Evolutionary conservation across 2,329 filamentous ascomycete genomes (phyloP), one percentile per base, ranked within the genome.

Genomic region (Neobulgaria alba): DNA sequence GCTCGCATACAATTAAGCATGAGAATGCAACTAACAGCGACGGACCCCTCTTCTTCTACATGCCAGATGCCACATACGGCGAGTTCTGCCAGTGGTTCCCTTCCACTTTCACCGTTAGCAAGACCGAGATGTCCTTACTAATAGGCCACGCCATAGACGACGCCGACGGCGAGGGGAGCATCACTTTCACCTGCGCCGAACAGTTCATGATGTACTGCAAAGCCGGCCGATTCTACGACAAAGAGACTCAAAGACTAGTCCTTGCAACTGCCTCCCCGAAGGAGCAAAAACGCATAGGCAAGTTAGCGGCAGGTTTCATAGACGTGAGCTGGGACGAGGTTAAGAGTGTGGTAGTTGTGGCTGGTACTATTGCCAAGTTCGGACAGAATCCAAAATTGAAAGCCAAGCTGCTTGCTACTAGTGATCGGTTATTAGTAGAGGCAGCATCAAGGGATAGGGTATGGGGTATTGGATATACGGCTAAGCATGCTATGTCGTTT

Each of bases 191-290:
- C 40, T 63, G 58, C 38, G 59, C 59, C 4, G 63, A 66, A 46
- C 62, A 66, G 42, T 65, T 63, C 49, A 65, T 65, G 62, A 65
- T 64, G 63, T 65, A 58, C 48, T 62, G 60, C 56, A 65, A 66
- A 51, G 63, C 63, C 3, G 53, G 52, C 7, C 55, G 55, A 4
- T 66, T 65, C 46, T 35, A 47, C 41, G 62, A 65, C 48, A 36
- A 21, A 10, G 41, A 38, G 3, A 43, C 48, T 2, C 52, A 56
- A 33, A 36, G 39, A 16, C 46, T 26, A 10, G 44, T 62, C 19
- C 50, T 62, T 19, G 50, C 46, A 1, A 57, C 55, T 1, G 10
- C 35, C 0, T 47, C 46, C 15, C 56, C 59, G 1, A 57, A 55
- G 36, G 48, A 56, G 36, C 57, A 61, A 35, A 62, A 59, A 37